These are phyloP conservation scores for Hevea brasiliensis DNA, from an alignment of 345 rosid species.

Conservation along the genomic window DNA sequence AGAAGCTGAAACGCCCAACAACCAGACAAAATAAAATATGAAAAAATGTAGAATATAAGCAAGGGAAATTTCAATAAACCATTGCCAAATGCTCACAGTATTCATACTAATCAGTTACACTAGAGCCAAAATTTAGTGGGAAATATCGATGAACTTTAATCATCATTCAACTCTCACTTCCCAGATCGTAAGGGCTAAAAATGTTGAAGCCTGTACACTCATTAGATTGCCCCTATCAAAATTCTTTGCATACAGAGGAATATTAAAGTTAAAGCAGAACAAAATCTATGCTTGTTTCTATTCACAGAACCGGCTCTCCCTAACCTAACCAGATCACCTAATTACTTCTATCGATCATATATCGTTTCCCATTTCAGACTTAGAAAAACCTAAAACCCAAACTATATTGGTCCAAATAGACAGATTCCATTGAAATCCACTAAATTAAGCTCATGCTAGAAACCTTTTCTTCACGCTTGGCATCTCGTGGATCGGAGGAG, in stretches of 20 bases:
- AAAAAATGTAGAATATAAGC: neutral
- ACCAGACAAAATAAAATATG: neutral
- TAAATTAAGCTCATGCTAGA: neutral
- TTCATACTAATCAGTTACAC: neutral
- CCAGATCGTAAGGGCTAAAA: neutral
- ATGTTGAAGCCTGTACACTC: neutral
- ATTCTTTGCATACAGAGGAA: too few species aligned
- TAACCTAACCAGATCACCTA: neutral
- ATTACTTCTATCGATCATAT: neutral
- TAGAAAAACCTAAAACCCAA: too few species aligned
- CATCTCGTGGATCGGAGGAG: constrained; percentile 34
- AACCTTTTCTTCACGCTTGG: constrained; percentile 56
- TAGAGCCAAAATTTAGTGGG: too few species aligned
- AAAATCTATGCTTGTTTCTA: too few species aligned
- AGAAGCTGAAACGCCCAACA: neutral
- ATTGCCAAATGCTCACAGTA: neutral
- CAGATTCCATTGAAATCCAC: neutral
- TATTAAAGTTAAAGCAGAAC: too few species aligned
- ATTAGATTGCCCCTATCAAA: neutral
- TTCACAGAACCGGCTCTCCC: neutral
- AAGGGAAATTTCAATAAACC: neutral
- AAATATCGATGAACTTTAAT: too few species aligned
- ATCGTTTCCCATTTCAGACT: neutral
- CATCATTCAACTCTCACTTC: too few species aligned
- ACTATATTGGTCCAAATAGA: too few species aligned